Evolutionary conservation across 2,329 filamentous ascomycete species (phyloP).

Genomic region (Dendrostoma leiphaemia): DNA sequence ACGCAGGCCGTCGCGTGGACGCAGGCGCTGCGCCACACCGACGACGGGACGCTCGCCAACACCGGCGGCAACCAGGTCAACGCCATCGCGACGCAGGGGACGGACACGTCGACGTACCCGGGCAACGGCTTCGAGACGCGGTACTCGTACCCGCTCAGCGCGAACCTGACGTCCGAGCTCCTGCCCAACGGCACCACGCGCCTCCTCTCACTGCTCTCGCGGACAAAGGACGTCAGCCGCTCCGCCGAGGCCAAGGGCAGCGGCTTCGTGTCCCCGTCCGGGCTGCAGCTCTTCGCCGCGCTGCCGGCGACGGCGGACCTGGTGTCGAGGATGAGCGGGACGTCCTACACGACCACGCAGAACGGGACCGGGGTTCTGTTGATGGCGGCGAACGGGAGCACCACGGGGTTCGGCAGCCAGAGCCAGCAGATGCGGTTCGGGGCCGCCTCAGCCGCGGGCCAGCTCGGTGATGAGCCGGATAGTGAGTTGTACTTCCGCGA

Average conservation of each 20-base stretch:
- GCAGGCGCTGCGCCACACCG: constrained; percentile 54
- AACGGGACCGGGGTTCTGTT: constrained; percentile 57
- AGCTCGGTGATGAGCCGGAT: constrained; percentile 21
- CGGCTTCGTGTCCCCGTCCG: constrained; percentile 50
- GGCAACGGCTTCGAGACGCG: constrained; percentile 28
- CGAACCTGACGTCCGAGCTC: constrained; percentile 35
- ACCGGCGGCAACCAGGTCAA: constrained; percentile 41
- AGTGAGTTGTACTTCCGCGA: constrained; percentile 55
- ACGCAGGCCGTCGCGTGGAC: constrained; percentile 46
- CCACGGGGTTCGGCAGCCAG: constrained; percentile 52
- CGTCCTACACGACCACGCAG: constrained; percentile 48
- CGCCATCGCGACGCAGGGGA: constrained; percentile 28
- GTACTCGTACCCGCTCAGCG: constrained; percentile 61
- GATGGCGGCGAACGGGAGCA: constrained; percentile 40
- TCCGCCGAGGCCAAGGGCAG: constrained; percentile 29
- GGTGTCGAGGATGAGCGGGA: constrained; percentile 28
- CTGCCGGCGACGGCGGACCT: constrained; percentile 23
- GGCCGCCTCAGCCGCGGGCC: constrained; percentile 32
- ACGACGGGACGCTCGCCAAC: constrained; percentile 43
- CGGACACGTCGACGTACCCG: constrained; percentile 23
- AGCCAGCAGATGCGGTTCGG: constrained; percentile 55
- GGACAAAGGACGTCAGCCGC: constrained; percentile 40
- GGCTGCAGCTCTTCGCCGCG: constrained; percentile 53
- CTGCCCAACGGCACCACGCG: constrained; percentile 5
- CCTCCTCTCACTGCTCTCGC: constrained; percentile 20